phyloP scores from a whole-genome alignment of 805 yeast species.

The Yarrowia bubula region DNA sequence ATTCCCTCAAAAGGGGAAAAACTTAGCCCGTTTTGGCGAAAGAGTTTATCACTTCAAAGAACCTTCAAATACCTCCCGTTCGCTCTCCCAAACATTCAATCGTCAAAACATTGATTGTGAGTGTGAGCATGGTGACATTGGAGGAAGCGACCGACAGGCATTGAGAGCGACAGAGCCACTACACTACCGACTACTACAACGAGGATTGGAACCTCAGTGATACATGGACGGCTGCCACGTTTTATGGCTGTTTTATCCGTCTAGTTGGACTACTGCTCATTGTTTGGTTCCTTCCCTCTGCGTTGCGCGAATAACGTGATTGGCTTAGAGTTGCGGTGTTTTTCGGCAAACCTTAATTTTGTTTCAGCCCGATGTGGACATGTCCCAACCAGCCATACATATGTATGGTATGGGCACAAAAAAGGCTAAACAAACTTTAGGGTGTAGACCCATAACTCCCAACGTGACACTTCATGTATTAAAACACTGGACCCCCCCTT shows the following conservation, averaged over 20 bases:
- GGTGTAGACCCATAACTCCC: conserved; percentile 4
- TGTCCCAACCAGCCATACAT: conserved; percentile 23
- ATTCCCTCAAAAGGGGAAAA: conserved; percentile 24
- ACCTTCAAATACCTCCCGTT: conserved; percentile 23
- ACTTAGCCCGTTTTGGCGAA: conserved; percentile 25
- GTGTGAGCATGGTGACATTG: not conserved
- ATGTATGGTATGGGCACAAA: conserved; percentile 5
- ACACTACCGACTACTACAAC: too few species aligned
- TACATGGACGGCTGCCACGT: not conserved
- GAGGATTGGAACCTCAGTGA: not conserved
- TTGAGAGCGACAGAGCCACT: not conserved
- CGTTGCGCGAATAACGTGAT: conserved; percentile 27
- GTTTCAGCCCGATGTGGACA: conserved; percentile 24
- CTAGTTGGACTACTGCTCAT: not conserved
- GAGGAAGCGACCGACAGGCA: not conserved
- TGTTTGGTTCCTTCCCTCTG: conserved; percentile 6
- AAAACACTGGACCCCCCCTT: not conserved
- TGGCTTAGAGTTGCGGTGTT: conserved; percentile 27
- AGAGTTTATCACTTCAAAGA: conserved; percentile 3
- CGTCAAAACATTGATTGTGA: conserved; percentile 24
- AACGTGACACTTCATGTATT: conserved; percentile 11
- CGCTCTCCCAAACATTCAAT: not conserved
- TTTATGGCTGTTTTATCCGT: not conserved
- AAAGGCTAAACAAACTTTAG: conserved; percentile 1
- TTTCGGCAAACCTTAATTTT: conserved; percentile 21